Conservation (phyloP, 345 rosid species). For the Lenwebbia sp. region DNA sequence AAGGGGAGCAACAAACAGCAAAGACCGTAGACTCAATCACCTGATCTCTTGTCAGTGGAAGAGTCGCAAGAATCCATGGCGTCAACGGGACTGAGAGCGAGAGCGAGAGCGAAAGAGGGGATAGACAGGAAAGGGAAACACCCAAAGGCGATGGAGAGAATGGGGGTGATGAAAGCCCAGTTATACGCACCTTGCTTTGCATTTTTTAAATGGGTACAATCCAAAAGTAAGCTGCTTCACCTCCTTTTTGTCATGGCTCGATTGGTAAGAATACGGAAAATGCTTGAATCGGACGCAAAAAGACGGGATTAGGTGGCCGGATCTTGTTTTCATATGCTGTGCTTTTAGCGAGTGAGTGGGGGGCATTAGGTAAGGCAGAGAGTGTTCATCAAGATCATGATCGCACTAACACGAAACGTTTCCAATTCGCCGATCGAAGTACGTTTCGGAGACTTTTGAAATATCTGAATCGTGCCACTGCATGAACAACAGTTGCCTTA, state of each 20-base stretch:
- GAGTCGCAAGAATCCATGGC: neutral
- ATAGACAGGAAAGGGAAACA: neutral
- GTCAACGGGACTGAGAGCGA: neutral
- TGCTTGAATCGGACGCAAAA: neutral
- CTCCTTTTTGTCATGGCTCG: neutral
- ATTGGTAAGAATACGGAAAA: neutral
- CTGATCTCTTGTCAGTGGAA: slow-evolving; percentile 8
- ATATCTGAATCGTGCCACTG: too few species aligned
- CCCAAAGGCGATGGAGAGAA: neutral
- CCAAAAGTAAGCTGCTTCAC: neutral
- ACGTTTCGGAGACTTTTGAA: too few species aligned
- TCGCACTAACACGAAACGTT: neutral
- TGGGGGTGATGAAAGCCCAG: neutral
- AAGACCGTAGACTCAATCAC: neutral
- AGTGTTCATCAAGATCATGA: neutral
- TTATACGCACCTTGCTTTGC: neutral
- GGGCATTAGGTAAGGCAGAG: neutral
- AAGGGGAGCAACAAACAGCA: too few species aligned
- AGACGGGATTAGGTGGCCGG: neutral
- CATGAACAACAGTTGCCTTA: too few species aligned
- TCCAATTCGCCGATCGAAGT: neutral
- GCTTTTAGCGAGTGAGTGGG: neutral
- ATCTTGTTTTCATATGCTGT: neutral
- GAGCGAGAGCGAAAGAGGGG: neutral
- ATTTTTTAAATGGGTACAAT: neutral